These are phyloP conservation scores for Paecilomyces variotii DNA, from an alignment of 2,329 filamentous ascomycete species.

Conservation along the genomic window DNA sequence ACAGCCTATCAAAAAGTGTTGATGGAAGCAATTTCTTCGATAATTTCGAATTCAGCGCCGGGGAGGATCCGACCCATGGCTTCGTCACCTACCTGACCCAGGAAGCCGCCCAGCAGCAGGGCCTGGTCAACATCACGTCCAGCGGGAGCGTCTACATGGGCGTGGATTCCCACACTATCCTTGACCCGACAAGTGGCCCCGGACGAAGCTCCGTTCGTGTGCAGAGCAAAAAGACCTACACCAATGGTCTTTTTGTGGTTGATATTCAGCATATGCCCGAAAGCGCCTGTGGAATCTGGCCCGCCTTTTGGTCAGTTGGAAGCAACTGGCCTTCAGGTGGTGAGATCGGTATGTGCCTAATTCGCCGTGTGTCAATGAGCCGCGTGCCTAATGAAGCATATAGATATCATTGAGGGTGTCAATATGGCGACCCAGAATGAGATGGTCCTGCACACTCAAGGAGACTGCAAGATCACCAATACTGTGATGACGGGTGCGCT, in stretches of 20 bases:
- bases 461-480: conserved; percentile 36
- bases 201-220: conserved; percentile 40
- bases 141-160: conserved; percentile 36
- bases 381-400: not conserved
- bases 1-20: conserved; percentile 35
- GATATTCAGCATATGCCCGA: conserved; percentile 43
- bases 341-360: conserved; percentile 32
- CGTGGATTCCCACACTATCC: conserved; percentile 33
- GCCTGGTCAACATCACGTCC: conserved; percentile 26
- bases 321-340: conserved; percentile 34
- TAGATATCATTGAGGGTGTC: conserved; percentile 44
- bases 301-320: conserved; percentile 40
- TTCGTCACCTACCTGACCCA: conserved; percentile 39
- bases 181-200: conserved; percentile 22
- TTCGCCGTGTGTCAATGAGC: no score
- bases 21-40: conserved; percentile 41
- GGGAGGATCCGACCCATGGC: conserved; percentile 41
- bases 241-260: conserved; percentile 38
- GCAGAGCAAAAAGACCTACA: conserved; percentile 35
- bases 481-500: conserved; percentile 43
- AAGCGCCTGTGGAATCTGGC: conserved; percentile 44
- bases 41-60: conserved; percentile 42
- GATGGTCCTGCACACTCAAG: conserved; percentile 44
- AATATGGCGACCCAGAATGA: conserved; percentile 36
- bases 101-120: conserved; percentile 24